Percentiles rank a stretch among this genome's conserved stretches.
Evolutionary conservation across 2,329 filamentous ascomycete species (phyloP).

Genomic region (Escovopsis weberi): DNA sequence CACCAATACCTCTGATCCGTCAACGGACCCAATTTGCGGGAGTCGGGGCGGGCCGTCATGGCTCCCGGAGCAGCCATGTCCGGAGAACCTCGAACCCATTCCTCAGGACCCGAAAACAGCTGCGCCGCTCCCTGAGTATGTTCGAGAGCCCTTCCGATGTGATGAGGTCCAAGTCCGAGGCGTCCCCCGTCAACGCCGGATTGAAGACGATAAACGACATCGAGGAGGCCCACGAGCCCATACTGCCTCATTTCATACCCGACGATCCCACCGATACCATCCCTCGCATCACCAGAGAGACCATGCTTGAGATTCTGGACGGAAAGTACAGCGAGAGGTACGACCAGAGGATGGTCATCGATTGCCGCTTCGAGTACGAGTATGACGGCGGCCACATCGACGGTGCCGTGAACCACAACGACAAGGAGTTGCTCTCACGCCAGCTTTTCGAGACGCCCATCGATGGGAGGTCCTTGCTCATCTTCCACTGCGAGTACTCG

Average conservation of each 20-base stretch:
- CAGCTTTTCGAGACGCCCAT: constrained; percentile 61
- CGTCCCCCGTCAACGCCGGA: constrained; percentile 30
- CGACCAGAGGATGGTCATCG: constrained; percentile 73
- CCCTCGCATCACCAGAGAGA: constrained; percentile 70
- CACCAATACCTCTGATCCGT: constrained; percentile 42
- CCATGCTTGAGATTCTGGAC: constrained; percentile 75
- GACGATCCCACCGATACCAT: constrained; percentile 74
- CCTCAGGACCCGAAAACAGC: constrained; percentile 69
- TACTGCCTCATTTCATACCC: constrained; percentile 70
- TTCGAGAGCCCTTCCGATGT: constrained; percentile 85
- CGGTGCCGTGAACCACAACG: constrained; percentile 88
- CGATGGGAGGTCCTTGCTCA: constrained; percentile 59
- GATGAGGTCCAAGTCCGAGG: constrained; percentile 58
- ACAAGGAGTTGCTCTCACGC: constrained; percentile 73
- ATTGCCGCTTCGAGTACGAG: constrained; percentile 98
- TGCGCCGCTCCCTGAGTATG: constrained; percentile 91
- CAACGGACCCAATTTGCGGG: constrained; percentile 49
- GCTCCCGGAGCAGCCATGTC: constrained; percentile 60
- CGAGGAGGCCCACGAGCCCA: constrained; percentile 58
- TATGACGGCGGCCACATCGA: constrained; percentile 93
- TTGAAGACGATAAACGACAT: constrained; percentile 71
- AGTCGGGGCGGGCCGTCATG: constrained; percentile 46
- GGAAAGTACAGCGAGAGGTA: constrained; percentile 66
- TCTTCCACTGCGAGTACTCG: constrained; percentile 98
- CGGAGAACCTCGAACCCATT: constrained; percentile 61